phyloP scores from a whole-genome alignment of 2,329 filamentous ascomycete species.

The Calonectria hongkongensis region DNA sequence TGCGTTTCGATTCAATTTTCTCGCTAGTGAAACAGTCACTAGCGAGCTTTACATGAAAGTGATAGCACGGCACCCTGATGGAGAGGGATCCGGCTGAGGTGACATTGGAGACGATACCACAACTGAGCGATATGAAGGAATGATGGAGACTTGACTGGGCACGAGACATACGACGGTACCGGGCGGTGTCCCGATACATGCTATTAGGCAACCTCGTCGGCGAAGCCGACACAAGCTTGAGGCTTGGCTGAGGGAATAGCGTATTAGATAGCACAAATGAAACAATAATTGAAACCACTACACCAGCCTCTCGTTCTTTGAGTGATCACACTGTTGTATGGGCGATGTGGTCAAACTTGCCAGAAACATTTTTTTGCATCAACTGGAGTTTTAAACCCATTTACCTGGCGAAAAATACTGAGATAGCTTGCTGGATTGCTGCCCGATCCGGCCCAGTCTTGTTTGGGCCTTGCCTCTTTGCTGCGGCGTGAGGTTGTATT shows the following conservation, averaged over 20 bases:
- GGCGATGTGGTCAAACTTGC: constrained; percentile 8
- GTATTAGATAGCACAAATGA: constrained; percentile 28
- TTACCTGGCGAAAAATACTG: neutral
- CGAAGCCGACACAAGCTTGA: neutral
- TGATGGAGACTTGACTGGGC: neutral
- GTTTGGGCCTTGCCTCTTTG: constrained; percentile 9
- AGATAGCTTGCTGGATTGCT: neutral
- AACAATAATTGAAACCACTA: neutral
- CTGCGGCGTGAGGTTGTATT: constrained; percentile 26
- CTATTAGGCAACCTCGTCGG: constrained; percentile 4
- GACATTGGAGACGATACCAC: neutral
- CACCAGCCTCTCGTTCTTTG: neutral
- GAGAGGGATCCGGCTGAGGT: neutral
- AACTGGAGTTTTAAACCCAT: neutral
- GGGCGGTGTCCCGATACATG: constrained; percentile 8
- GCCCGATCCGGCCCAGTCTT: neutral
- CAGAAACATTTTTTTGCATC: constrained; percentile 2
- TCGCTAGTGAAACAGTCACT: neutral
- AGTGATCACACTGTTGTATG: neutral
- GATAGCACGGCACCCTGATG: constrained; percentile 1
- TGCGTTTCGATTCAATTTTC: constrained; percentile 24
- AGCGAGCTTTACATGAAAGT: neutral
- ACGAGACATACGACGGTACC: constrained; percentile 16
- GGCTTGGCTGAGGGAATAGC: neutral
- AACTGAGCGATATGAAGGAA: constrained; percentile 20